These are phyloP conservation scores for Cyclotella baltica DNA, from an alignment of 108 stramenopile species.

Conservation along the genomic window DNA sequence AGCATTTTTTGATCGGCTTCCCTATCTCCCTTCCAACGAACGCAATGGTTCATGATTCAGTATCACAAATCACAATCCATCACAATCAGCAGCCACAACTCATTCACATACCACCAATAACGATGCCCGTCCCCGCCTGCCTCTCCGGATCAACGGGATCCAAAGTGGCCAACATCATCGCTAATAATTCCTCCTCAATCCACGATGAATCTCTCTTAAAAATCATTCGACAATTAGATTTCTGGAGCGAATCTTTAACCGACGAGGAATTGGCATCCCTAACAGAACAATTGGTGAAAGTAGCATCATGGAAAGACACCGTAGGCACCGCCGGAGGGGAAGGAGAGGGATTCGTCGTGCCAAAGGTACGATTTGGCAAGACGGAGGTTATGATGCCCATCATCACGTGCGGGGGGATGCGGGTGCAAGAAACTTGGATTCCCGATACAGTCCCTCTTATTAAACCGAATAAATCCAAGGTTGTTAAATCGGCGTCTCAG, in stretches of 20 bases:
- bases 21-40: too few species aligned
- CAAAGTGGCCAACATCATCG: conserved; percentile 39
- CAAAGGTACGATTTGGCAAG: conserved; percentile 68
- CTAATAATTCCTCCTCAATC: conserved; percentile 30
- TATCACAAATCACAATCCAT: too few species aligned
- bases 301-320: conserved; percentile 48
- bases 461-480: conserved; percentile 43
- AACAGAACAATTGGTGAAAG: conserved; percentile 34
- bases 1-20: too few species aligned
- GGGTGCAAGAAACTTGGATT: conserved; percentile 64
- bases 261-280: conserved; percentile 42
- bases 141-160: conserved; percentile 35
- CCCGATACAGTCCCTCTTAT: conserved; percentile 61
- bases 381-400: conserved; percentile 82
- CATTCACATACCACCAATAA: too few species aligned
- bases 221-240: conserved; percentile 59
- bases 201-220: conserved; percentile 65
- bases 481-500: conserved; percentile 52
- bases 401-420: conserved; percentile 75
- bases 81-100: too few species aligned
- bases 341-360: conserved; percentile 42
- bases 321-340: conserved; percentile 7
- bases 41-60: too few species aligned
- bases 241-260: conserved; percentile 51
- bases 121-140: conserved; percentile 22